Base-by-base conservation (phyloP, 768 basidiomycete species). In the Cystoderma amianthinum region DNA sequence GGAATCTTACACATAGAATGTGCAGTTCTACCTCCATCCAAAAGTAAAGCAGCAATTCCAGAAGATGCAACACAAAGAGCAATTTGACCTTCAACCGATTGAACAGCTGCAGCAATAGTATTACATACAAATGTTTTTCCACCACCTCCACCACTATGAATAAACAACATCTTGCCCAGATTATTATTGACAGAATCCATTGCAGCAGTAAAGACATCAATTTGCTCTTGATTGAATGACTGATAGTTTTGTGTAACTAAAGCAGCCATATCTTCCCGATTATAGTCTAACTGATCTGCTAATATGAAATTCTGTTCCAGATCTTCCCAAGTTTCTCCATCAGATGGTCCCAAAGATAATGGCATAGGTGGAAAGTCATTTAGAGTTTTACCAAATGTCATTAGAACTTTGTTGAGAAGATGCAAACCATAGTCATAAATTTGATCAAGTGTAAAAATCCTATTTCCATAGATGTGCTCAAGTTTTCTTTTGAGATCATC, bases 1-100 rank as follows among this genome's bases (percentile, higher is more conserved):
- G 72, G 75, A 41, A 76, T 71, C 43, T 72, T 69, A 57, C 76
- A 76, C 1, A 28, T 46, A 1, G 69, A 74, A 49, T 78, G 71
- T 3, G 71, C 58, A 20, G 74, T 78, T 0, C 59, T 49, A 3
- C 72, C 74, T 23, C 68, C 49, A 3, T 66, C 51, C 2, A 77
- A 53, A 12, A 74, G 56, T 5, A 74, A 51, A 2, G 71, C 56
- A 6, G 75, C 64, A 50, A 76, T 69, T 0, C 71, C 71, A 21
- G 72, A 71, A 0, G 69, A 74, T 11, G 72, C 68, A 4, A 72
- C 68, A 64, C 67, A 73, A 0, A 76, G 48, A 0, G 65, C 64
- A 59, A 74, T 60, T 25, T 48, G 35, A 0, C 53, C 53, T 18
- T 51, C 23, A 42, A 30, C 56, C 47, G 2, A 71, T 32, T 3